Base-by-base conservation (phyloP, 2,329 filamentous ascomycete species). In the Hymenotorrendiella dingleyae region DNA sequence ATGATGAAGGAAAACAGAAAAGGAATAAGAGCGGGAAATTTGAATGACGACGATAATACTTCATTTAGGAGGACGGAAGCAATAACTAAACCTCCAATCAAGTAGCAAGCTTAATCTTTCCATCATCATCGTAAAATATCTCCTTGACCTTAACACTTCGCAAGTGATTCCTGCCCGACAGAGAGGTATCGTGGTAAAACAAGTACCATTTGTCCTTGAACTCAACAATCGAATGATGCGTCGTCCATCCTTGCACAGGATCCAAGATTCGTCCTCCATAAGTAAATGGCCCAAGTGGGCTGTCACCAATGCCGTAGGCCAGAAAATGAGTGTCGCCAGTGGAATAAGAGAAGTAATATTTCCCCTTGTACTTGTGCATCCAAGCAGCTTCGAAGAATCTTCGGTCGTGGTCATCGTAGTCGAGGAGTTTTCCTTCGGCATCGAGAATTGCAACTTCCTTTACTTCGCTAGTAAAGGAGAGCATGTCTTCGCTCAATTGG, bases 371-470 rank as follows among this genome's bases (percentile, higher is more conserved):
- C 70, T 84, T 86, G 67, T 89, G 84, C 71, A 87, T 70, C 85
- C 84, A 89, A 2, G 84, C 79, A 0, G 84, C 85, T 65, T 90
- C 85, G 61, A 90, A 89, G 71, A 90, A 90, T 6, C 85, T 73
- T 12, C 81, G 64, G 46, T 82, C 81, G 59, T 89, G 85, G 61
- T 89, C 83, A 53, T 82, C 74, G 8, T 80, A 79, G 1, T 65
- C 56, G 37, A 89, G 67, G 0, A 73, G 77, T 57, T 74, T 60
- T 5, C 77, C 76, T 53, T 81, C 76, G 5, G 71, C 70, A 32
- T 78, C 82, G 6, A 86, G 66, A 53, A 90, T 84, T 16, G 69
- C 62, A 2, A 87, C 62, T 51, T 86, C 80, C 4, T 69, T 67
- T 2, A 82, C 74, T 1, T 69, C 65, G 2, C 61, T 56, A 2